Evolutionary conservation across 1,139 yeast genomes (phyloP).

Genomic region (Kodamaea derodonti): DNA sequence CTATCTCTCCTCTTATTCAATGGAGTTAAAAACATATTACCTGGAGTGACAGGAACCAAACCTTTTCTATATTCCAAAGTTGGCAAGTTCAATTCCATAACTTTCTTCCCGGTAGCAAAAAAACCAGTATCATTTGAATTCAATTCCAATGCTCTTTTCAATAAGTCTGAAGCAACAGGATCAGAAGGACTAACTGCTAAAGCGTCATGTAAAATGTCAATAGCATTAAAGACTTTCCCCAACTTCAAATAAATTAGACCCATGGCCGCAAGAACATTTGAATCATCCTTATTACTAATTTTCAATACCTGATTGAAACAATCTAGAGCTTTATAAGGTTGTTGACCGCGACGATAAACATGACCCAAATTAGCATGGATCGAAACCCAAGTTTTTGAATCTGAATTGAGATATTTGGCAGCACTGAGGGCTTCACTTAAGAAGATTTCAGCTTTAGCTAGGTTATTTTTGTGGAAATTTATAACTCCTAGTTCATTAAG

Average conservation of each 20-base stretch:
- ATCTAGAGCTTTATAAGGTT: constrained; percentile 61
- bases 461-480: constrained; percentile 70
- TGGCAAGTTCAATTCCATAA: constrained; percentile 15
- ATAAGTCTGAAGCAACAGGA: constrained; percentile 77
- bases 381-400: constrained; percentile 81
- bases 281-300: constrained; percentile 62
- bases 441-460: constrained; percentile 64
- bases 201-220: constrained; percentile 76
- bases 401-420: constrained; percentile 67
- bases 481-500: constrained; percentile 92
- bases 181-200: constrained; percentile 77
- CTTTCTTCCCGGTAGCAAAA: constrained; percentile 22
- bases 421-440: constrained; percentile 72
- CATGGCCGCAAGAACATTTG: constrained; percentile 76
- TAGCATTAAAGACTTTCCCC: constrained; percentile 63
- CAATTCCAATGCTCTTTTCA: constrained; percentile 75
- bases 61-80: constrained; percentile 6
- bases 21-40: constrained; percentile 17
- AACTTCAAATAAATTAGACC: constrained; percentile 77
- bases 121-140: constrained; percentile 37
- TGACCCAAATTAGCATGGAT: constrained; percentile 90
- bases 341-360: constrained; percentile 70
- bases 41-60: neutral
- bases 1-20: constrained; percentile 16
- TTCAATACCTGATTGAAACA: constrained; percentile 76